These are phyloP conservation scores for Barnettozyma sucrosica DNA, from an alignment of 805 yeast genomes.

Conservation along the genomic window DNA sequence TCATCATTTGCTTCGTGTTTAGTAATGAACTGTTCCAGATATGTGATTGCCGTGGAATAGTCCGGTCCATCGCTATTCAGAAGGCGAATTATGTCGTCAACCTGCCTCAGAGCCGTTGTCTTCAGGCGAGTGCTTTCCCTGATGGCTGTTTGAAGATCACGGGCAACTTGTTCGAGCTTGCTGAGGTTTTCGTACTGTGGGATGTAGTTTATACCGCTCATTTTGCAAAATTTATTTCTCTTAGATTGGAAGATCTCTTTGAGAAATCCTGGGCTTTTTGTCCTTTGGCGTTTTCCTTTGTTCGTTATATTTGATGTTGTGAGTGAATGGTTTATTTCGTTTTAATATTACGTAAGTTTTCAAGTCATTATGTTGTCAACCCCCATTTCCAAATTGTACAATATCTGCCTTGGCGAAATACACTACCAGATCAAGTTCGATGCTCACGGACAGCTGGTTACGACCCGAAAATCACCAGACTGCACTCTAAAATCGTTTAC, in stretches of 20 bases:
- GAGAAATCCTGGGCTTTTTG: no score
- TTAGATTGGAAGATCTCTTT: no score
- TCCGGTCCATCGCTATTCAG: slow-evolving; percentile 13
- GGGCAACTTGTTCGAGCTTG: slow-evolving; percentile 13
- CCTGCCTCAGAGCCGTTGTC: slow-evolving; percentile 11
- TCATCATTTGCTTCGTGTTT: neutral
- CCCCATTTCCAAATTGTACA: neutral
- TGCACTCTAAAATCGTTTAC: no score
- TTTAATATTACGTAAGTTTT: no score
- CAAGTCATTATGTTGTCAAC: no score
- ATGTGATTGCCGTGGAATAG: slow-evolving; percentile 4
- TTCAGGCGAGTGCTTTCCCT: slow-evolving; percentile 8
- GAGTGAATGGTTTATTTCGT: no score
- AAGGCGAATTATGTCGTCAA: slow-evolving; percentile 16
- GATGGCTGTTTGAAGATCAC: slow-evolving; percentile 8
- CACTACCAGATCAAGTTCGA: neutral
- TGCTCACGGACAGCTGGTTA: no score
- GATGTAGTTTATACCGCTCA: slow-evolving; percentile 6
- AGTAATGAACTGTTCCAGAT: slow-evolving; percentile 12
- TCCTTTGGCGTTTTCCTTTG: no score
- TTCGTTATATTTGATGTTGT: no score
- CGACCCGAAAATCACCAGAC: no score
- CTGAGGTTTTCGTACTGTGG: slow-evolving; percentile 23
- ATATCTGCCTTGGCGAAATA: neutral
- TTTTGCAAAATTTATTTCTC: no score